These are phyloP conservation scores for Cystobasidium sp. DNA, from an alignment of 1,284 basidiomycete species.

Conservation along the genomic window DNA sequence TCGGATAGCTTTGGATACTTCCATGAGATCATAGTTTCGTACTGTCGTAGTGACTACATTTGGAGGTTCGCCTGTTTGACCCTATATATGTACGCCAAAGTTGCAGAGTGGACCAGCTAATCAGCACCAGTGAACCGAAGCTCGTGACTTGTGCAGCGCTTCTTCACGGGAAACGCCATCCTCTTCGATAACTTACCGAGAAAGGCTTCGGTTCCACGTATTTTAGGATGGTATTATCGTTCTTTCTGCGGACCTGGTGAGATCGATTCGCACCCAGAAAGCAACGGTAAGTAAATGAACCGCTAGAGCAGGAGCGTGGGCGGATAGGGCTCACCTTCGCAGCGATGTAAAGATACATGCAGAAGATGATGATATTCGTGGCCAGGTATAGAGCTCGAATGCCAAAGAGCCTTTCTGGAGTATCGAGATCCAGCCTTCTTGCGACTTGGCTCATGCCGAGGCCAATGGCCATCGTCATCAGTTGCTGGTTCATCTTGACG, in stretches of 20 bases:
- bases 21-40: constrained; percentile 86
- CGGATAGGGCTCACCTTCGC: constrained; percentile 11
- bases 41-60: constrained; percentile 87
- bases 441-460: constrained; percentile 35
- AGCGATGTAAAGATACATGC: constrained; percentile 38
- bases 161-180: no score
- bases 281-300: background rate
- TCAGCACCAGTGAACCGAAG: no score
- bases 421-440: constrained; percentile 36
- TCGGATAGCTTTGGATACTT: constrained; percentile 82
- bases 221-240: constrained; percentile 93
- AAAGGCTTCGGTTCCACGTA: constrained; percentile 66
- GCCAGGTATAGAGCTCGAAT: constrained; percentile 26
- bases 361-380: constrained; percentile 19
- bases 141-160: no score
- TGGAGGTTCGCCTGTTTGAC: constrained; percentile 67
- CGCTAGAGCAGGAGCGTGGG: background rate
- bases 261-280: background rate
- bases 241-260: constrained; percentile 83
- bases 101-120: background rate
- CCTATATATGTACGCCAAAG: constrained; percentile 58
- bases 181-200: background rate
- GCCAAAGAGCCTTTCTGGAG: constrained; percentile 18
- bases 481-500: constrained; percentile 35
- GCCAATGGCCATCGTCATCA: constrained; percentile 28